A percentile compares a stretch with the other conserved stretches of the same genome.
Conservation (phyloP, 2,329 filamentous ascomycete genomes). For the Penicillium digitatum region DNA sequence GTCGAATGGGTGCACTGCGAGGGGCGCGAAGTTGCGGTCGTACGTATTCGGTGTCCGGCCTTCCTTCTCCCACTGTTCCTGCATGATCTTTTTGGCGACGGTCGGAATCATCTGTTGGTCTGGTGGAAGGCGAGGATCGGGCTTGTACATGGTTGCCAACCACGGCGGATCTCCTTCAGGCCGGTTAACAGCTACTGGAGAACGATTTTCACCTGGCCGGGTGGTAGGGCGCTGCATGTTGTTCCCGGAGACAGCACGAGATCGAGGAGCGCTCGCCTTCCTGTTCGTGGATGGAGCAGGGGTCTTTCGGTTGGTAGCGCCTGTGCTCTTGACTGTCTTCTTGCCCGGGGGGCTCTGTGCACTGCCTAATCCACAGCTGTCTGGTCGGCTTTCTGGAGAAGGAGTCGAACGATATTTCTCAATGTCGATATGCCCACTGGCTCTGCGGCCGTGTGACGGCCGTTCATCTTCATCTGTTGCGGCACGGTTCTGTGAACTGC, state of each 20-base stretch:
- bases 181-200: constrained; percentile 56
- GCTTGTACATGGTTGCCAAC: constrained; percentile 92
- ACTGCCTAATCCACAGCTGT: constrained; percentile 29
- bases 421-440: constrained; percentile 53
- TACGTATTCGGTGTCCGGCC: constrained; percentile 81
- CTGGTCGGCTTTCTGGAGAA: constrained; percentile 30
- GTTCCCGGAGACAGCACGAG: constrained; percentile 33
- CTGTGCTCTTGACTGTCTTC: constrained; percentile 28
- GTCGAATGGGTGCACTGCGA: constrained; percentile 52
- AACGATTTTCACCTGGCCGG: constrained; percentile 55
- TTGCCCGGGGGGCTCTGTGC: constrained; percentile 31
- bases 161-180: constrained; percentile 95
- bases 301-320: constrained; percentile 36
- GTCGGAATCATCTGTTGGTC: constrained; percentile 95
- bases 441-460: constrained; percentile 54
- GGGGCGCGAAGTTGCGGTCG: constrained; percentile 78
- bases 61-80: constrained; percentile 92
- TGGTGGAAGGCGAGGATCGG: constrained; percentile 86
- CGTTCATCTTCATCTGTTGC: constrained; percentile 58
- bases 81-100: constrained; percentile 82
- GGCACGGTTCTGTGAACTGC: constrained; percentile 57
- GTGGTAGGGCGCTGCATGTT: constrained; percentile 56
- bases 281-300: constrained; percentile 39
- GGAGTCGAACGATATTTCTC: constrained; percentile 27
- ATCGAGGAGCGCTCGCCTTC: constrained; percentile 38